phyloP scores from a whole-genome alignment of 164 flowering plant genomes.

The Magnolia officinalis region DNA sequence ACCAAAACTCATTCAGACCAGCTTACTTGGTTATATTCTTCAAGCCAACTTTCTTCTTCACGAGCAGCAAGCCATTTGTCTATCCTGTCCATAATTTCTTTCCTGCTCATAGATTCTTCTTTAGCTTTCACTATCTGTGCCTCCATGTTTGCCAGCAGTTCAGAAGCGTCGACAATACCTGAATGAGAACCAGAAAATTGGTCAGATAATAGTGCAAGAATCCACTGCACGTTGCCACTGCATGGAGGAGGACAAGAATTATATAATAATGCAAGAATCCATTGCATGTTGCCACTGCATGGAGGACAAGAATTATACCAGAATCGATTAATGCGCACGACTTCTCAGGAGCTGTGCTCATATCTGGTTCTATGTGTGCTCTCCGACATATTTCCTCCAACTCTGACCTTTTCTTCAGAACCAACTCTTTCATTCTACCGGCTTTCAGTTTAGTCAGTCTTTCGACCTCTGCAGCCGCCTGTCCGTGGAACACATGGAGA shows the following conservation, averaged over 20 bases:
- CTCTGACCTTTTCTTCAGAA: constrained; percentile 75
- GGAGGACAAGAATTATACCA: constrained; percentile 36
- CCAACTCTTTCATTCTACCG: constrained; percentile 90
- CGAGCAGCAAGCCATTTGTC: constrained; percentile 86
- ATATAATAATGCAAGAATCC: constrained; percentile 13
- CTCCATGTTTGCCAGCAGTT: constrained; percentile 80
- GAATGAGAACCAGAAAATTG: constrained; percentile 2
- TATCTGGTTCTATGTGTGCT: constrained; percentile 79
- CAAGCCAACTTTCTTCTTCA: constrained; percentile 95
- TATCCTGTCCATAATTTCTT: constrained; percentile 82
- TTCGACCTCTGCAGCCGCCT: constrained; percentile 80
- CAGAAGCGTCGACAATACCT: constrained; percentile 91
- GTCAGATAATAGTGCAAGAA: neutral
- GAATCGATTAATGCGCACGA: constrained; percentile 83
- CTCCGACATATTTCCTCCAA: constrained; percentile 75
- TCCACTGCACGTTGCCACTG: neutral
- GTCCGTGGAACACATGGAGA: constrained; percentile 16
- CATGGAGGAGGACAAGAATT: neutral
- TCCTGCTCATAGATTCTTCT: constrained; percentile 68
- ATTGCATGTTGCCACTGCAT: neutral
- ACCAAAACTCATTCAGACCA: neutral
- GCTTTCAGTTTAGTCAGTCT: constrained; percentile 78
- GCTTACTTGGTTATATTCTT: constrained; percentile 77
- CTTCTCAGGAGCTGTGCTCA: constrained; percentile 80
- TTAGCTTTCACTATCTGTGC: constrained; percentile 61